Evolutionary conservation across 495 filamentous ascomycete species (phyloP).

Genomic region (Letharia lupina): DNA sequence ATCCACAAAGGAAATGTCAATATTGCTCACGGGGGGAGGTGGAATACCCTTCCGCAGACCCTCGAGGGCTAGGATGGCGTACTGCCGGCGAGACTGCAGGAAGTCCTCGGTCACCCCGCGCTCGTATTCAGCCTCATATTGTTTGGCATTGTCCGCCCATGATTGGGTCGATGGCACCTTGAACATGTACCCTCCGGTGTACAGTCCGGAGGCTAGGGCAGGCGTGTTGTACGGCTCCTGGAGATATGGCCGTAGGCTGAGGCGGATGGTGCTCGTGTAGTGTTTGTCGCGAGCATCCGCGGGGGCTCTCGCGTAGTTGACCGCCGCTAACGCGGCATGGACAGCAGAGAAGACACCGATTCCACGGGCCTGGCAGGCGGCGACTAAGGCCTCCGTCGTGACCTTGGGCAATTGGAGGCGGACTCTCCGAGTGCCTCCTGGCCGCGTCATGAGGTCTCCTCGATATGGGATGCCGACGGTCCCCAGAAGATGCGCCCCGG

Average conservation of each 20-base stretch:
- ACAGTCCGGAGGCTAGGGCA: slow-evolving; percentile 25
- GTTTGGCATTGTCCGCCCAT: slow-evolving; percentile 28
- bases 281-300: slow-evolving; percentile 20
- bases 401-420: slow-evolving; percentile 17
- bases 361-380: slow-evolving; percentile 19
- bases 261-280: slow-evolving; percentile 32
- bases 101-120: slow-evolving; percentile 24
- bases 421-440: slow-evolving; percentile 21
- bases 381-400: slow-evolving; percentile 16
- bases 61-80: slow-evolving; percentile 20
- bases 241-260: slow-evolving; percentile 28
- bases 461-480: slow-evolving; percentile 24
- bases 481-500: slow-evolving; percentile 18
- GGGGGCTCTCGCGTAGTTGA: slow-evolving; percentile 24
- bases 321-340: slow-evolving; percentile 27
- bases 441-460: slow-evolving; percentile 20
- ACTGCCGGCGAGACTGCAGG: slow-evolving; percentile 28
- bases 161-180: slow-evolving; percentile 20
- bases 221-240: slow-evolving; percentile 26
- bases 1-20: slow-evolving; percentile 30
- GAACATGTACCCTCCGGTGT: slow-evolving; percentile 27
- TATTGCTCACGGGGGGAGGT: slow-evolving; percentile 25
- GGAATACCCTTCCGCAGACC: slow-evolving; percentile 19
- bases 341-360: slow-evolving; percentile 26
- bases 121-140: slow-evolving; percentile 28